Evolutionary conservation across 2,329 filamentous ascomycete genomes (phyloP).

Genomic region (Coniochaeta sp.): DNA sequence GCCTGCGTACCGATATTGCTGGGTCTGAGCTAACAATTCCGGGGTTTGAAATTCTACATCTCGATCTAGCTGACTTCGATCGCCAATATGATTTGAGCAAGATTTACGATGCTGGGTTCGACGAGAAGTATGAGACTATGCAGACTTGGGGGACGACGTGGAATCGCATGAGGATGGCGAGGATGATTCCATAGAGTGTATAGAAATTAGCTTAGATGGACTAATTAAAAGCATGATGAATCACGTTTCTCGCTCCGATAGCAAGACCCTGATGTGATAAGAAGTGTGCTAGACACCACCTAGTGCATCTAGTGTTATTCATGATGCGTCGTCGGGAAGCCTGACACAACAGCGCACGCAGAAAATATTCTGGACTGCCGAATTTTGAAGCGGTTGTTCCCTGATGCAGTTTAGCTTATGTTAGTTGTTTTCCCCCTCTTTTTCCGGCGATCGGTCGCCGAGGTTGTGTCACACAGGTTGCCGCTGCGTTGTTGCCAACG

Average conservation of each 20-base stretch:
- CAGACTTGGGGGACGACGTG: conserved; percentile 32
- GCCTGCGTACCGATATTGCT: conserved; percentile 26
- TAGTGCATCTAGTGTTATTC: neutral
- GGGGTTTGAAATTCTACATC: conserved; percentile 33
- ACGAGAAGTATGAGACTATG: conserved; percentile 28
- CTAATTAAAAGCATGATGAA: neutral
- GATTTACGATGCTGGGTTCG: conserved; percentile 30
- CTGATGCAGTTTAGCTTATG: too few species aligned
- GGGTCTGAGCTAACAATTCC: conserved; percentile 24
- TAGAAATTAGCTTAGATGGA: neutral
- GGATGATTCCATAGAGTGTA: conserved; percentile 23
- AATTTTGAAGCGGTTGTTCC: too few species aligned
- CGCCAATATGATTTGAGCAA: conserved; percentile 35
- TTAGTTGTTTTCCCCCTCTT: too few species aligned
- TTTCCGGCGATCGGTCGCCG: too few species aligned
- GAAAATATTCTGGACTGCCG: too few species aligned
- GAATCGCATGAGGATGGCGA: conserved; percentile 33
- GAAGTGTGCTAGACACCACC: neutral
- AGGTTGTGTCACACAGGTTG: too few species aligned
- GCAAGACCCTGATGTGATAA: neutral
- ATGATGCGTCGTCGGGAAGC: neutral
- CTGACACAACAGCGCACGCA: neutral
- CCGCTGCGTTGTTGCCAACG: too few species aligned
- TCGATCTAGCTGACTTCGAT: conserved; percentile 35
- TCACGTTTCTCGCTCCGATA: neutral